phyloP scores from a whole-genome alignment of 257 asterid species.

The Misopates orontium region DNA sequence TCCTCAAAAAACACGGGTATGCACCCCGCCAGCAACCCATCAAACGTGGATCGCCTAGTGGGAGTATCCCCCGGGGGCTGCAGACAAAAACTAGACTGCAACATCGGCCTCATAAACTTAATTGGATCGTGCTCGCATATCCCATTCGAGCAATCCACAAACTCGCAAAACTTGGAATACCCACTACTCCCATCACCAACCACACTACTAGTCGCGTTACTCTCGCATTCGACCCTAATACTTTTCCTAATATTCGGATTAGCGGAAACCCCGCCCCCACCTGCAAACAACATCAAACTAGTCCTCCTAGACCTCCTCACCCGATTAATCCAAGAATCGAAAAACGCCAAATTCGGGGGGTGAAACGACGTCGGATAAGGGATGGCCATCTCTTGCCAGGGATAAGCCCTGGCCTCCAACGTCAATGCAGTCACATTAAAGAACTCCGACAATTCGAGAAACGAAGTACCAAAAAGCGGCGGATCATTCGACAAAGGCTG shows the following conservation, averaged over 20 bases:
- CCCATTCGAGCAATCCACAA: slow-evolving; percentile 88
- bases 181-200: slow-evolving; percentile 39
- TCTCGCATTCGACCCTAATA: slow-evolving; percentile 68
- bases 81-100: slow-evolving; percentile 76
- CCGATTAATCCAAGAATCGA: slow-evolving; percentile 66
- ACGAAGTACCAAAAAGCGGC: slow-evolving; percentile 73
- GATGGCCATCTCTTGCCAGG: slow-evolving; percentile 83
- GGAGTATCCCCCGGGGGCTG: slow-evolving; percentile 99
- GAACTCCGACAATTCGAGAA: slow-evolving; percentile 83
- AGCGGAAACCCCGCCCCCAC: slow-evolving; percentile 88
- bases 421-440: slow-evolving; percentile 74
- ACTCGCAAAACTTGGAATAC: slow-evolving; percentile 62
- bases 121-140: slow-evolving; percentile 92
- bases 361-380: slow-evolving; percentile 96
- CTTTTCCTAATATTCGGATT: slow-evolving; percentile 81
- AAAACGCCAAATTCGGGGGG: slow-evolving; percentile 62
- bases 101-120: slow-evolving; percentile 79
- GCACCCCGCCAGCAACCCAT: slow-evolving; percentile 82
- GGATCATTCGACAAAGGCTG: slow-evolving; percentile 71
- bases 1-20: slow-evolving; percentile 95
- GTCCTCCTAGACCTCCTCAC: slow-evolving; percentile 55
- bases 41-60: slow-evolving; percentile 77
- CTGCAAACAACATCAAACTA: slow-evolving; percentile 70
- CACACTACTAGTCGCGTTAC: slow-evolving; percentile 30
- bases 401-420: slow-evolving; percentile 72